Evolutionary conservation across 345 rosid species (phyloP).

Genomic region (Syzygium aromaticum): DNA sequence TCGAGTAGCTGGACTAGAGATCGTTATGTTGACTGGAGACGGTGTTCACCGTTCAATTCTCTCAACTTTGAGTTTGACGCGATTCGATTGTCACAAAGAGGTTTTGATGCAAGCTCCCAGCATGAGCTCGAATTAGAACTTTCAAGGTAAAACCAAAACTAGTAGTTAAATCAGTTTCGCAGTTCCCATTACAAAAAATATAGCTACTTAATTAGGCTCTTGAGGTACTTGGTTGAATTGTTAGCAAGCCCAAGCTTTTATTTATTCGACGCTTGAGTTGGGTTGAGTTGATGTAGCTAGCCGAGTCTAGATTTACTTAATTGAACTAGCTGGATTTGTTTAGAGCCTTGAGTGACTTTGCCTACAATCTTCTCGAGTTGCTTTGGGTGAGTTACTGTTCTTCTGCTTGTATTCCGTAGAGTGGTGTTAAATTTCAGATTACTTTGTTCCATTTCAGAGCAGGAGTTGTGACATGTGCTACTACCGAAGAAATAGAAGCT

Average conservation of each 20-base stretch:
- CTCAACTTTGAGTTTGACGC: background rate
- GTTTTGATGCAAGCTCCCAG: background rate
- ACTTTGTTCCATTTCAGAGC: constrained; percentile 18
- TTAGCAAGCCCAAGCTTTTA: background rate
- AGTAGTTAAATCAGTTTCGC: background rate
- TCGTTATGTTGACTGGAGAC: background rate
- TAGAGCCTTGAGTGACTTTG: background rate
- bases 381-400: background rate
- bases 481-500: constrained; percentile 86
- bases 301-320: background rate
- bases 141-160: background rate
- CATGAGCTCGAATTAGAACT: background rate
- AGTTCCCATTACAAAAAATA: background rate
- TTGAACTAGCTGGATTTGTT: background rate
- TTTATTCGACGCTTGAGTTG: background rate
- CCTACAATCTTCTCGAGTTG: background rate
- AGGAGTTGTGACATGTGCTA: constrained; percentile 59
- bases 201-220: background rate
- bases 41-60: background rate
- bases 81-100: background rate
- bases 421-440: background rate
- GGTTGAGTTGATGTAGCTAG: background rate
- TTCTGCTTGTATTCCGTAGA: background rate
- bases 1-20: background rate
- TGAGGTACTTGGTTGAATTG: background rate